Evolutionary conservation across 805 yeast species (phyloP).

Genomic region (Hanseniaspora lachancei): DNA sequence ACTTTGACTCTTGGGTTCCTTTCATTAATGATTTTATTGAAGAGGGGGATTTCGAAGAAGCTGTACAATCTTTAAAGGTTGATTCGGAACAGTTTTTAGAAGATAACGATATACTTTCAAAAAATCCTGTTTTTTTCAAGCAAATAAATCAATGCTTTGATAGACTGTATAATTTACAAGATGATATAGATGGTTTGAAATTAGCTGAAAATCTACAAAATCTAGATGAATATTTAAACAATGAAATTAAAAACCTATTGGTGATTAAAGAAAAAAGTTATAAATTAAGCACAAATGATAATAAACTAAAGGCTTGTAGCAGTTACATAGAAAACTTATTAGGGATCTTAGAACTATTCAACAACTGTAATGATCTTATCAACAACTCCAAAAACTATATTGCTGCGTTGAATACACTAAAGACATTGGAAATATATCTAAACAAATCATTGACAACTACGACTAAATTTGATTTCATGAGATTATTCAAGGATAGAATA

Average conservation of each 20-base stretch:
- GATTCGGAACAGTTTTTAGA: constrained; percentile 3
- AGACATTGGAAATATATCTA: constrained; percentile 57
- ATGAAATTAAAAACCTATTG: constrained; percentile 1
- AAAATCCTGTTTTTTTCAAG: constrained; percentile 4
- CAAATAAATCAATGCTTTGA: constrained; percentile 6
- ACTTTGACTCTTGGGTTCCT: constrained; percentile 10
- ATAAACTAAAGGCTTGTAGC: constrained; percentile 3
- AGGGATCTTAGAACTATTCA: constrained; percentile 73
- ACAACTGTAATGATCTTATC: constrained; percentile 70
- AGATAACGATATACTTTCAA: constrained; percentile 1
- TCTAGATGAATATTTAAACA: background rate
- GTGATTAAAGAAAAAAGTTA: background rate
- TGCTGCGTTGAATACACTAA: constrained; percentile 72
- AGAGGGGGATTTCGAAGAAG: background rate
- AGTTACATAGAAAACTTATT: constrained; percentile 23
- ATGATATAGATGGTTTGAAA: background rate
- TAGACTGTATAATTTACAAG: background rate
- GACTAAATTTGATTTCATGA: constrained; percentile 52
- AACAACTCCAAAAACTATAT: constrained; percentile 55
- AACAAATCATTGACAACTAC: constrained; percentile 55
- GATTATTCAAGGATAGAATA: constrained; percentile 57
- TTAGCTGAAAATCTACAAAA: background rate
- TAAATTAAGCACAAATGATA: background rate
- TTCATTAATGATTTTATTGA: constrained; percentile 8
- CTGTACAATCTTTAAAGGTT: background rate